Evolutionary conservation across 805 yeast species (phyloP).

Genomic region (Huiozyma naganishii): DNA sequence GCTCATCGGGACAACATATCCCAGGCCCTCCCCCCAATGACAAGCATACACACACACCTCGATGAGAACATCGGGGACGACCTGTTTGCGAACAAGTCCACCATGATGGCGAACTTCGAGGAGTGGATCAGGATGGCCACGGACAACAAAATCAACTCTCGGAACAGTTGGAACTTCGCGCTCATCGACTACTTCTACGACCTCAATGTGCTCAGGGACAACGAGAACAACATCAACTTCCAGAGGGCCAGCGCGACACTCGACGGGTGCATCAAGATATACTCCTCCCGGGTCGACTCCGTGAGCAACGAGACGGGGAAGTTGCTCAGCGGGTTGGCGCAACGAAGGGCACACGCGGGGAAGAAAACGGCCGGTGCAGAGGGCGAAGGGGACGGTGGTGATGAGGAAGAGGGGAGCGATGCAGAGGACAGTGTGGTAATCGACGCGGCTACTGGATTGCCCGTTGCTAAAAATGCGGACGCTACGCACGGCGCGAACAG

Average conservation of each 20-base stretch:
- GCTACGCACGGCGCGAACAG: constrained; percentile 9
- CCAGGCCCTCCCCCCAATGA: too few species aligned
- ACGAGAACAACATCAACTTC: constrained; percentile 70
- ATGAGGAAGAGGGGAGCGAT: constrained; percentile 11
- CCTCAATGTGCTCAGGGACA: constrained; percentile 59
- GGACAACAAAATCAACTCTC: constrained; percentile 71
- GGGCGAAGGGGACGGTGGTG: constrained; percentile 13
- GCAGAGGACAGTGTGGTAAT: constrained; percentile 20
- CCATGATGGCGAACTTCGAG: constrained; percentile 50
- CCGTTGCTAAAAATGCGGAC: constrained; percentile 21
- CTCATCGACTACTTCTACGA: constrained; percentile 88
- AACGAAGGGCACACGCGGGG: constrained; percentile 24
- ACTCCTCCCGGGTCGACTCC: constrained; percentile 82
- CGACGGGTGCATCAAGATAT: constrained; percentile 91
- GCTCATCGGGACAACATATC: too few species aligned
- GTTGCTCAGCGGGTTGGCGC: constrained; percentile 63
- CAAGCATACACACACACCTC: too few species aligned
- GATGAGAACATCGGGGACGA: constrained; percentile 15
- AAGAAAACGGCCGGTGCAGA: constrained; percentile 12
- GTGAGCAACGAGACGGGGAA: constrained; percentile 86
- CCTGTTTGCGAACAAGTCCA: constrained; percentile 28
- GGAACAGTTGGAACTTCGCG: constrained; percentile 85
- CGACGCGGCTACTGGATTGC: constrained; percentile 28
- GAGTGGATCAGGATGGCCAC: constrained; percentile 77
- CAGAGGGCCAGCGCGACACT: constrained; percentile 85